phyloP scores from a whole-genome alignment of 2,329 filamentous ascomycete species.

The Delphinella strobiligena region DNA sequence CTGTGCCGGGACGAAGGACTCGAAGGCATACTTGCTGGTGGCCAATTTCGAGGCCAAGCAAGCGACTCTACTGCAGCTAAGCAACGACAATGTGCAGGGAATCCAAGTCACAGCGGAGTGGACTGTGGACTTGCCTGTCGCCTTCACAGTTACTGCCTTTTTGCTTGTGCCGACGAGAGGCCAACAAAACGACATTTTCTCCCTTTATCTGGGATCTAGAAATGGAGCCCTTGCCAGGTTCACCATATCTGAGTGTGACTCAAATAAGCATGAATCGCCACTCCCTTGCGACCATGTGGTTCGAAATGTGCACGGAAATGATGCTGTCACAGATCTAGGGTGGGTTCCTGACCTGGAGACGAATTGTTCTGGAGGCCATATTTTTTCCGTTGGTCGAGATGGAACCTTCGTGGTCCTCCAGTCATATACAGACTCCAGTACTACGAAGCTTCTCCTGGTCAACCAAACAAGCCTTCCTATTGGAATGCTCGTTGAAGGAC shows the following conservation, averaged over 20 bases:
- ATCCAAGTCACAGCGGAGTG: background rate
- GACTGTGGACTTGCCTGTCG: conserved; percentile 21
- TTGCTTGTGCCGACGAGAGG: conserved; percentile 8
- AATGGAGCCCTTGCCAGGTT: conserved; percentile 39
- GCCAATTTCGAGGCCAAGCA: conserved; percentile 24
- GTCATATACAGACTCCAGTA: conserved; percentile 17
- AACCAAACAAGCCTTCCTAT: conserved; percentile 61
- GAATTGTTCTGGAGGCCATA: conserved; percentile 32
- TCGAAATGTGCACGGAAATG: conserved; percentile 32
- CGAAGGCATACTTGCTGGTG: conserved; percentile 20
- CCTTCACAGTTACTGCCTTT: conserved; percentile 42
- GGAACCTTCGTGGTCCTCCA: conserved; percentile 58
- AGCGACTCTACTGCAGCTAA: conserved; percentile 12
- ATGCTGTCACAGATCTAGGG: conserved; percentile 58
- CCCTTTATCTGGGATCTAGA: conserved; percentile 48
- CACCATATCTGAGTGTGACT: background rate
- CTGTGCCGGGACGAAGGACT: background rate
- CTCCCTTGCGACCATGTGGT: conserved; percentile 8
- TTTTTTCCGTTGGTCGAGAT: conserved; percentile 66
- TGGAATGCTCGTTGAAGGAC: conserved; percentile 63
- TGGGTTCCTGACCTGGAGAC: conserved; percentile 14
- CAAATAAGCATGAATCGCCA: background rate
- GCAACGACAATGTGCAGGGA: no score
- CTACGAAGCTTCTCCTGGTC: conserved; percentile 38
- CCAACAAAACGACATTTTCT: no score